These are phyloP conservation scores for Elaeis guineensis DNA, from an alignment of 176 grass and related monocot genomes.

Conservation along the genomic window DNA sequence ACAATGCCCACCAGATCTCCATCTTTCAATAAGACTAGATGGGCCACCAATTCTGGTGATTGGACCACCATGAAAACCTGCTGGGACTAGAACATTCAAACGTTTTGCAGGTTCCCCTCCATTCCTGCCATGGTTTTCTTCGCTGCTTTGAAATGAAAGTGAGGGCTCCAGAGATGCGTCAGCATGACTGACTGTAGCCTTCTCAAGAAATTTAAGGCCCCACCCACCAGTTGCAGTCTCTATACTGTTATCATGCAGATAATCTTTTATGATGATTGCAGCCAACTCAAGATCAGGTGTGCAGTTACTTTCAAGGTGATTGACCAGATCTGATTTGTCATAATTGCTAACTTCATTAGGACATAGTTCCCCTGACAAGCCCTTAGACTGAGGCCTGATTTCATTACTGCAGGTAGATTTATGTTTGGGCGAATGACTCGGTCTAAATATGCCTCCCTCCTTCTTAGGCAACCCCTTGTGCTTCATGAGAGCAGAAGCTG, in stretches of 20 bases:
- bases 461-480: neutral
- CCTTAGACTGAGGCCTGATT: neutral
- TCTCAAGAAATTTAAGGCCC: conserved; percentile 45
- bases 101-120: conserved; percentile 1
- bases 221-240: conserved; percentile 25
- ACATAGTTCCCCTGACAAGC: neutral
- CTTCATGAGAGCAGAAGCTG: neutral
- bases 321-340: conserved; percentile 11
- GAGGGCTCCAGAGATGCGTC: neutral
- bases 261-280: conserved; percentile 26
- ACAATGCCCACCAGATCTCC: conserved; percentile 27
- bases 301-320: conserved; percentile 8
- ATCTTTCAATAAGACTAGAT: conserved; percentile 29
- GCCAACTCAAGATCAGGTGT: conserved; percentile 25
- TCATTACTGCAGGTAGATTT: conserved; percentile 7
- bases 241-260: conserved; percentile 6
- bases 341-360: conserved; percentile 13
- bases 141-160: neutral
- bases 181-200: neutral
- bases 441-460: conserved; percentile 12
- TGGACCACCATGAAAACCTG: conserved; percentile 30
- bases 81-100: conserved; percentile 27
- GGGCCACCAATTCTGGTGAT: conserved; percentile 7
- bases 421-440: conserved; percentile 4
- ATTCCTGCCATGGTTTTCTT: conserved; percentile 5